These are phyloP conservation scores for Avena sativa DNA, from an alignment of 176 grass and related monocot species.

Conservation along the genomic window DNA sequence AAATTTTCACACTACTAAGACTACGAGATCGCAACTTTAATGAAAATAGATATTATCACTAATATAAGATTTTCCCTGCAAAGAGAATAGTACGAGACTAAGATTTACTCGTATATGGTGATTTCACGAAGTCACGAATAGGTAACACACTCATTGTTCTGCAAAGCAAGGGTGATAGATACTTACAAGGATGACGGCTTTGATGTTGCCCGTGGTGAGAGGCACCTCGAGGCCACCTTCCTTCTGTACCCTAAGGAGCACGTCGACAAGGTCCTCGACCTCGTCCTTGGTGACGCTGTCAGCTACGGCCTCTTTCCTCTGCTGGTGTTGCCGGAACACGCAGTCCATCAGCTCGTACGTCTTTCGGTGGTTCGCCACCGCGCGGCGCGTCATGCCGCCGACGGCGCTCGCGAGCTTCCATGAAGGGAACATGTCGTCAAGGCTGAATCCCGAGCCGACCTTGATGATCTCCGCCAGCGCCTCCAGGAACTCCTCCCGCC, in stretches of 20 bases:
- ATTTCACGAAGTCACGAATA: too few relatives aligned
- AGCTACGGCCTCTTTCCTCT: background rate
- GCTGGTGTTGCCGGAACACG: conserved; percentile 30
- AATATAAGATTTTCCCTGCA: background rate
- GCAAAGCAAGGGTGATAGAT: too few relatives aligned
- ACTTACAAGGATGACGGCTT: too few relatives aligned
- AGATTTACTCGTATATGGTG: too few relatives aligned
- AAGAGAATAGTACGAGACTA: background rate
- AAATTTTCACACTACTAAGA: background rate
- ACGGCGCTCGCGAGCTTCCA: background rate
- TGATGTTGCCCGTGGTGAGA: too few relatives aligned
- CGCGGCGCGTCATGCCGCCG: conserved; percentile 10
- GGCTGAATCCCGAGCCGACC: background rate
- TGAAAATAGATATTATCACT: background rate
- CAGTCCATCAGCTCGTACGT: conserved; percentile 35
- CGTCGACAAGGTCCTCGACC: conserved; percentile 27
- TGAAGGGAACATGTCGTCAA: conserved; percentile 31
- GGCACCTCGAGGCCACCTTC: too few relatives aligned
- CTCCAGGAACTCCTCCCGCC: conserved; percentile 17
- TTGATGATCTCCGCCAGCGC: background rate
- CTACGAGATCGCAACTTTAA: background rate
- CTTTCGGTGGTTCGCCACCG: background rate
- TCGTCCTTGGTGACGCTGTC: background rate
- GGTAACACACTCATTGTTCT: too few relatives aligned
- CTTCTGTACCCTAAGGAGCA: conserved; percentile 24